Percentiles rank a stretch among this genome's conserved stretches.
phyloP scores from a whole-genome alignment of 352 stramenopile species.

The Phytophthora uliginosa region DNA sequence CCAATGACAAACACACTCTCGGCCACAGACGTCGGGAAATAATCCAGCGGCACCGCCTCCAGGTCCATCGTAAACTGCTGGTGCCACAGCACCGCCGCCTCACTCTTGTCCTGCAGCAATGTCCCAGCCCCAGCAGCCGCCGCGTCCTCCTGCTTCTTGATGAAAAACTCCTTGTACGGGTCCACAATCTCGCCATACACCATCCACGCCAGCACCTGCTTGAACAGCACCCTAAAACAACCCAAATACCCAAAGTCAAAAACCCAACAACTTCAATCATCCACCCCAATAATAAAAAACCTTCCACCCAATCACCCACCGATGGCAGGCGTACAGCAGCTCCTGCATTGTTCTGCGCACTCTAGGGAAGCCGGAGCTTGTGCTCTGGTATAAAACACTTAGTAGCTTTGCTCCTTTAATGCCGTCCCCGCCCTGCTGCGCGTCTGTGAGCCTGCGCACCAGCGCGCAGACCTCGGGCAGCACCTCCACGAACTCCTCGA shows the following conservation, averaged over 20 bases:
- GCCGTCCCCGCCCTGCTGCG: neutral
- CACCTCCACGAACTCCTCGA: slow-evolving; percentile 71
- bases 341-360: slow-evolving; percentile 65
- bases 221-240: slow-evolving; percentile 66
- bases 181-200: slow-evolving; percentile 77
- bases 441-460: slow-evolving; percentile 44
- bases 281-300: neutral
- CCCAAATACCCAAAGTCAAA: slow-evolving; percentile 10
- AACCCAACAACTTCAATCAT: neutral
- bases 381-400: slow-evolving; percentile 51
- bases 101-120: slow-evolving; percentile 8
- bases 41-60: slow-evolving; percentile 66
- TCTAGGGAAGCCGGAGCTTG: slow-evolving; percentile 67
- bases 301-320: slow-evolving; percentile 34
- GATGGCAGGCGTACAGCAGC: slow-evolving; percentile 62
- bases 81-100: slow-evolving; percentile 46
- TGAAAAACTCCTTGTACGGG: slow-evolving; percentile 83
- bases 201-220: slow-evolving; percentile 90
- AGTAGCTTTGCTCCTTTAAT: slow-evolving; percentile 56
- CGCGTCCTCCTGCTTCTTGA: slow-evolving; percentile 40
- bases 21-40: slow-evolving; percentile 64
- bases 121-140: neutral
- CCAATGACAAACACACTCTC: slow-evolving; percentile 81
- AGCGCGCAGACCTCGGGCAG: slow-evolving; percentile 68
- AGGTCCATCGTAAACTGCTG: slow-evolving; percentile 65